A percentile compares a stretch with the other conserved stretches of the same genome.
Evolutionary conservation across 768 basidiomycete genomes (phyloP).

Genomic region (Serendipita sp.): DNA sequence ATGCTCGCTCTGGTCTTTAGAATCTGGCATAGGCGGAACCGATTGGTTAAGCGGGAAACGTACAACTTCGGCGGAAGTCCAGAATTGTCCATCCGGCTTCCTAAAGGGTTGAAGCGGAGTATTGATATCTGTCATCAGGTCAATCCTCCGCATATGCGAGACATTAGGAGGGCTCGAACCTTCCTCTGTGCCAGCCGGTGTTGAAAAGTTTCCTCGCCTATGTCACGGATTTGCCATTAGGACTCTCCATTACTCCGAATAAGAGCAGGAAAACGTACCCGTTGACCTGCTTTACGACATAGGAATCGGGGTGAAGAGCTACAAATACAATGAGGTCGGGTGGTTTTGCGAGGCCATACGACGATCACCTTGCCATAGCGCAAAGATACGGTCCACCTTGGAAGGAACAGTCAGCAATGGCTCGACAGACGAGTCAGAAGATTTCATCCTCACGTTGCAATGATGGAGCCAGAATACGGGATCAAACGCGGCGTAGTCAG

Average conservation of each 20-base stretch:
- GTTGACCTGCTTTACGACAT: conserved; percentile 20
- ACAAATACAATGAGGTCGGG: background rate
- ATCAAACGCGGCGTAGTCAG: conserved; percentile 26
- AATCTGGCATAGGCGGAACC: background rate
- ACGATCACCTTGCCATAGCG: no score
- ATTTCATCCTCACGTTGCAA: conserved; percentile 4
- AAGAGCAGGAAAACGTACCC: conserved; percentile 8
- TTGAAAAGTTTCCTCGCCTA: conserved; percentile 22
- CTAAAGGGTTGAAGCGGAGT: conserved; percentile 33
- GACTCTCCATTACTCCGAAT: conserved; percentile 9
- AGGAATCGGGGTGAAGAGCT: conserved; percentile 28
- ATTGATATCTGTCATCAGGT: background rate
- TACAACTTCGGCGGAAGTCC: conserved; percentile 22
- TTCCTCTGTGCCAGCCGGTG: conserved; percentile 17
- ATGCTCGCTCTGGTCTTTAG: no score
- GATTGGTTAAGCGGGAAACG: background rate
- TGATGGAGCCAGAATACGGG: conserved; percentile 43
- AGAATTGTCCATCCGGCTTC: conserved; percentile 24
- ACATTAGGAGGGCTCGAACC: conserved; percentile 11
- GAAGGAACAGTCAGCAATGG: background rate
- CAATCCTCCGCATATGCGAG: no score
- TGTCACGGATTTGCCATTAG: conserved; percentile 7
- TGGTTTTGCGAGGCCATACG: no score
- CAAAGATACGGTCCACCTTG: conserved; percentile 36
- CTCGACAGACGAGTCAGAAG: no score